phyloP scores from a whole-genome alignment of 345 rosid genomes.

The Aethionema arabicum region DNA sequence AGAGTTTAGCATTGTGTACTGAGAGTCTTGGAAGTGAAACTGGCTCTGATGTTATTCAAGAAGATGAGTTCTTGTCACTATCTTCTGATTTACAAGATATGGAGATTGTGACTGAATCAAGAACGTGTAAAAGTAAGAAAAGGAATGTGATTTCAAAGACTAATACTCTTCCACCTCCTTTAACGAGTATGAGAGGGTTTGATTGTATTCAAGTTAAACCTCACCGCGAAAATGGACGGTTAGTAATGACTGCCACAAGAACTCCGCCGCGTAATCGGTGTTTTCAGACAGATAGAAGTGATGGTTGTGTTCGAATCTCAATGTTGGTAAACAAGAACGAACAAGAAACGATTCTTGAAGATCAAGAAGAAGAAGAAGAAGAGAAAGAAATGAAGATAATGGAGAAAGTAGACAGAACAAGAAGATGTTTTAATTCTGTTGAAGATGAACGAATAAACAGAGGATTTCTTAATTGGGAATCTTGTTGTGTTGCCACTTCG shows the following conservation, averaged over 20 bases:
- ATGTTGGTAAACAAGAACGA: constrained; percentile 33
- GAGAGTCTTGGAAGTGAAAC: constrained; percentile 84
- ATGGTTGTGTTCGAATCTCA: constrained; percentile 69
- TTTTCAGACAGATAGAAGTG: constrained; percentile 62
- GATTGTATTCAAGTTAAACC: constrained; percentile 54
- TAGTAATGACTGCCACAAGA: constrained; percentile 56
- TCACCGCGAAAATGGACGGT: constrained; percentile 67
- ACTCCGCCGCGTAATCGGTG: constrained; percentile 32
- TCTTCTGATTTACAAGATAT: constrained; percentile 38
- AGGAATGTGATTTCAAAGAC: constrained; percentile 38
- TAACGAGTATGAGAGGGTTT: constrained; percentile 63
- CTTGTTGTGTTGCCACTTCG: constrained; percentile 62
- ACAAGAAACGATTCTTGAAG: constrained; percentile 16
- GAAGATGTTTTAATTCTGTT: constrained; percentile 41
- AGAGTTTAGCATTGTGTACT: constrained; percentile 80
- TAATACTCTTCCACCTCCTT: constrained; percentile 62
- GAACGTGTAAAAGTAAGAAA: constrained; percentile 14
- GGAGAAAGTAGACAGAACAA: constrained; percentile 37
- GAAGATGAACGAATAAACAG: constrained; percentile 43
- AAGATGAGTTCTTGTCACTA: constrained; percentile 36
- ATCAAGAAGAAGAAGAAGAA: constrained; percentile 23
- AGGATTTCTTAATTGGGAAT: constrained; percentile 57
- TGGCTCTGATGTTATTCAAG: constrained; percentile 52
- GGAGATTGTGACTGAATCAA: constrained; percentile 35
- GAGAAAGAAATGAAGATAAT: constrained; percentile 23